Evolutionary conservation across 2,329 filamentous ascomycete species (phyloP), one percentile per base, ranked within the genome.

Genomic region (Purpureocillium lavendulum): DNA sequence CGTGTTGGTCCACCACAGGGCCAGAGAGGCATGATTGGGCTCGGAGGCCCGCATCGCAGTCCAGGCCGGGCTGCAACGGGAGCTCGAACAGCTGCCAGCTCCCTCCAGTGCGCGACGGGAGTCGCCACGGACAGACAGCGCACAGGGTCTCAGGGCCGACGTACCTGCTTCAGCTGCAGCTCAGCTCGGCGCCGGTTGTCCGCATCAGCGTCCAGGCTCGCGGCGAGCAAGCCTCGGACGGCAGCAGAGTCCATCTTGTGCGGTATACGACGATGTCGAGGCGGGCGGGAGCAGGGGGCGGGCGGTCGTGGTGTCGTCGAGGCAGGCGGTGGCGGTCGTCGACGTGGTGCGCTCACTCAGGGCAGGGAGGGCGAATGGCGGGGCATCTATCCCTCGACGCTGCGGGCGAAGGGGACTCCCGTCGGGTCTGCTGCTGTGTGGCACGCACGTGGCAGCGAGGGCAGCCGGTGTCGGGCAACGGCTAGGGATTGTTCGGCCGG

Each of bases 81-180:
- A 16, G 26, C 1, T 15, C 26, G 15, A 4, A 12, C 14, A 13
- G 21, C 10, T 16, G 14, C 14, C 3, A 14, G 34, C 18, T 29
- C 34, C 34, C 13, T 17, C 24, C n/a, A n/a, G 24, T 11, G 26
- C 12, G 16, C 12, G 8, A 12, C 15, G 33, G 17, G 28, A 14
- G 9, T 31, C 33, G n/a, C 17, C 12, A 3, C n/a, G 13, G 31
- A 16, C 29, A 7, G 24, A 2, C 3, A 17, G 9, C 4, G 24
- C 24, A 15, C 14, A 30, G 38, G 15, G 26, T 17, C 7, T 12
- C 5, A 10, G 15, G 12, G 11, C 15, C n/a, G 24, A 52, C 79
- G 60, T 71, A 90, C 86, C 71, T 82, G 75, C 72, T 88, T 89
- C 54, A 92, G 73, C 65, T 90, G 82, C 52, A 83, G 67, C 70